Evolutionary conservation across 345 rosid genomes (phyloP), one percentile per base, ranked within the genome.

Genomic region (Eucalyptus dawsonii): DNA sequence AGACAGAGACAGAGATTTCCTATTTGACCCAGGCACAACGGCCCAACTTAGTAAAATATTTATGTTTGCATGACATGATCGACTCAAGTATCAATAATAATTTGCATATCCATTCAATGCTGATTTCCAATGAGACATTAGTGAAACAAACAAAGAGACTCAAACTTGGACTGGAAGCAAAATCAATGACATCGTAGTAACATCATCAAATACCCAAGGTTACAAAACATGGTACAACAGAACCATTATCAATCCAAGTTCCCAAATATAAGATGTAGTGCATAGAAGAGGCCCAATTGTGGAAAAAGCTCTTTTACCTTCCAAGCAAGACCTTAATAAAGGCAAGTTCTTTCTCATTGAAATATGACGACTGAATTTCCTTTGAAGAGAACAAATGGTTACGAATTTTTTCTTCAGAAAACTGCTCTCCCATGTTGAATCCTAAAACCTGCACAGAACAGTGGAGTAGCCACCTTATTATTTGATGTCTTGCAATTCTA

Each of bases 321-420:
- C 97, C 99, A 91, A 92, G 88, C 90, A 96, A 91, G 91, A 95
- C 92, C 93, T 88, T 96, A 85, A 95, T 92, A 90, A 95, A 95
- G 90, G 93, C 94, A 93, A 92, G 89, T 90, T 93, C 94, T 88
- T 89, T 92, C 60, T 93, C 95, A 86, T 92, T 86, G 85, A 89
- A 31, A 86, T 87, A 87, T 72, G 90, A 81, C 24, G 17, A 87
- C 80, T 89, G 92, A 86, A 81, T 69, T 92, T 91, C 94, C 89
- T 88, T 91, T 86, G 88, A 44, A 87, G 90, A 91, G 91, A 90
- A 89, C 90, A 88, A 67, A n/a, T 87, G 89, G 56, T 87, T 87
- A 88, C 87, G 89, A 60, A 89, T 89, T 86, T 92, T 91, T 80
- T 89, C 90, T 87, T 90, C 89, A 72, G 87, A 89, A 69, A 87